These are phyloP conservation scores for Aspergillus chevalieri DNA, from an alignment of 2,329 filamentous ascomycete species.

Conservation along the genomic window DNA sequence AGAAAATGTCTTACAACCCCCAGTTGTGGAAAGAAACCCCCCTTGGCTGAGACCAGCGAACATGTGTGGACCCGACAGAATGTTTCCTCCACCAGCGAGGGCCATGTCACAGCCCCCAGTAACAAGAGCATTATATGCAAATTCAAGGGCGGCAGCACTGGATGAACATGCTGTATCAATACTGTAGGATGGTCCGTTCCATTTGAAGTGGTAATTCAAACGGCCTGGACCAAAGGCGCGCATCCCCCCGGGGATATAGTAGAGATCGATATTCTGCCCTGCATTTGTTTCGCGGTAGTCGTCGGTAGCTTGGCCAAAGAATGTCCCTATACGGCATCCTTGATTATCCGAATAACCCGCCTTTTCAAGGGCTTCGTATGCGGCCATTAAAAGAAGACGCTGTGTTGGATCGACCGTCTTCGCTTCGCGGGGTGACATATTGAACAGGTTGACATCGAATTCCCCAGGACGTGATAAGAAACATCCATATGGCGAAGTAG, in stretches of 20 bases:
- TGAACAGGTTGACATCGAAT: slow-evolving; percentile 38
- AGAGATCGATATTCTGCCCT: slow-evolving; percentile 61
- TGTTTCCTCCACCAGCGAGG: slow-evolving; percentile 67
- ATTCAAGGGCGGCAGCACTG: slow-evolving; percentile 58
- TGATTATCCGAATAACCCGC: slow-evolving; percentile 66
- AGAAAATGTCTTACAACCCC: slow-evolving; percentile 47
- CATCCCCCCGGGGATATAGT: slow-evolving; percentile 58
- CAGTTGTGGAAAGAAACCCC: slow-evolving; percentile 27
- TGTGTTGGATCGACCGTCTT: slow-evolving; percentile 75
- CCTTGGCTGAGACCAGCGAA: slow-evolving; percentile 63
- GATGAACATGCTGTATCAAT: slow-evolving; percentile 68
- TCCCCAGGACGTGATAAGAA: slow-evolving; percentile 32
- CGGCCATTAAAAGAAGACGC: slow-evolving; percentile 66
- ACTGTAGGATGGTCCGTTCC: slow-evolving; percentile 63
- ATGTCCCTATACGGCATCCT: slow-evolving; percentile 62
- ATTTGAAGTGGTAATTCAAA: slow-evolving; percentile 72
- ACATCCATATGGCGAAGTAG: slow-evolving; percentile 26
- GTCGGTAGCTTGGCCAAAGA: slow-evolving; percentile 66
- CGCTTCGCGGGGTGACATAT: slow-evolving; percentile 60
- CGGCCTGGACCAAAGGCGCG: slow-evolving; percentile 56
- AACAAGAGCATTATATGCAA: slow-evolving; percentile 65
- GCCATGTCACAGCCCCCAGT: slow-evolving; percentile 72
- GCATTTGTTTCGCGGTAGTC: slow-evolving; percentile 61
- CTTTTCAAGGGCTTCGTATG: slow-evolving; percentile 75
- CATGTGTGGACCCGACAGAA: slow-evolving; percentile 70